These are phyloP conservation scores for Kalmusia sp. DNA, from an alignment of 2,329 filamentous ascomycete species.

Conservation along the genomic window DNA sequence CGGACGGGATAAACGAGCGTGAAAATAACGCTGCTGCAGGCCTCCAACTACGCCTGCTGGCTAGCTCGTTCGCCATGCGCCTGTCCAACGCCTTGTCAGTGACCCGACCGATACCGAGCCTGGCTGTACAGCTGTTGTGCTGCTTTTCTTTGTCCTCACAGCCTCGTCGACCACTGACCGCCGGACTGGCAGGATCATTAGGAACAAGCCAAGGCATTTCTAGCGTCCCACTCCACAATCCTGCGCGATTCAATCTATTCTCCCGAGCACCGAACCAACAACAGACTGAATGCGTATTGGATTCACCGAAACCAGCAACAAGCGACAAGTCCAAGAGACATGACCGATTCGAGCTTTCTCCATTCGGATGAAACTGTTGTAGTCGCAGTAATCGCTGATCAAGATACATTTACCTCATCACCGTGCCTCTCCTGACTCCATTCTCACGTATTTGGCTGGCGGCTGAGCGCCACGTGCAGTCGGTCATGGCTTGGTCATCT, in stretches of 20 bases:
- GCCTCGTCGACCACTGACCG: neutral
- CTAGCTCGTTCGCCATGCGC: neutral
- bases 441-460: neutral
- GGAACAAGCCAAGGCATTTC: neutral
- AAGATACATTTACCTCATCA: neutral
- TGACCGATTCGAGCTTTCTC: neutral
- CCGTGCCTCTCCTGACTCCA: neutral
- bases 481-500: neutral
- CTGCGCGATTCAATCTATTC: neutral
- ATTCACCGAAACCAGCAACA: neutral
- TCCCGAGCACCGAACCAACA: neutral
- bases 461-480: neutral
- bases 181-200: conserved; percentile 5
- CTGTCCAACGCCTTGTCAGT: neutral
- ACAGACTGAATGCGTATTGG: neutral
- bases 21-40: neutral
- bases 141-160: neutral
- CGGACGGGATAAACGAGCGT: neutral
- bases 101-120: neutral
- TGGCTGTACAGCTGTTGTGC: neutral
- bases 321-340: neutral
- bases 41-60: neutral
- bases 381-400: neutral
- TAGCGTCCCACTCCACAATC: neutral
- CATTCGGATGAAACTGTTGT: neutral